Evolutionary conservation across 306 rosid genomes (phyloP), one percentile per base, ranked within the genome.

Genomic region (Vicia villosa): DNA sequence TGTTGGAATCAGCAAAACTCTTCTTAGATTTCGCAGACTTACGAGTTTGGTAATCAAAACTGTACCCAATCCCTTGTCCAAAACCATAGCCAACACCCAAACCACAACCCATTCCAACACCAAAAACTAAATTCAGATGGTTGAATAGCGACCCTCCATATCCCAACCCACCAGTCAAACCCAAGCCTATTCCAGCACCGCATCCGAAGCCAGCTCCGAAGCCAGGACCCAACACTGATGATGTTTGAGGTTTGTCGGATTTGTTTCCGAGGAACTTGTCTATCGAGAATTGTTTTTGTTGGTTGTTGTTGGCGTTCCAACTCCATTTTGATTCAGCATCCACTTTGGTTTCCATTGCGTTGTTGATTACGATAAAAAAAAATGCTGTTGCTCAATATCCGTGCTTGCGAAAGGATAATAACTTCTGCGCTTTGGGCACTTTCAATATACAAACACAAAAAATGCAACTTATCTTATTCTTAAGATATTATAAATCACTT

Each of bases 21-120:
- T 79, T 66, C 22, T 55, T 67, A 4, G 86, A 67, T 34, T 71
- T 51, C 26, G 66, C 57, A 30, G 86, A 79, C 69, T 58, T 69
- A 41, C 83, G 81, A 10, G 71, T 61, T 0, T 28, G 67, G 41
- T 72, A 16, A 72, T 66, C 51, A 68, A 72, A 72, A 22, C 60
- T 43, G 69, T 75, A 79, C 6, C 86, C 84, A n/a, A 83, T 55
- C 10, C 86, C 86, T 75, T 79, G 86, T 1, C 86, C 84, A 49
- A 61, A 83, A 8, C 86, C 86, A 28, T 62, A 76, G 2, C 82
- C 86, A 24, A 83, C 2, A 49, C 84, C 86, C 14, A 82, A 24
- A 1, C 86, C 86, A 56, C 86, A 83, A 54, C 83, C 86, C 46
- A 83, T 62, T 61, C 86, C 86, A 4, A 75, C 21, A 5, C 86